phyloP scores from a whole-genome alignment of 2,329 filamentous ascomycete genomes.

The Verticillium tricorpus region DNA sequence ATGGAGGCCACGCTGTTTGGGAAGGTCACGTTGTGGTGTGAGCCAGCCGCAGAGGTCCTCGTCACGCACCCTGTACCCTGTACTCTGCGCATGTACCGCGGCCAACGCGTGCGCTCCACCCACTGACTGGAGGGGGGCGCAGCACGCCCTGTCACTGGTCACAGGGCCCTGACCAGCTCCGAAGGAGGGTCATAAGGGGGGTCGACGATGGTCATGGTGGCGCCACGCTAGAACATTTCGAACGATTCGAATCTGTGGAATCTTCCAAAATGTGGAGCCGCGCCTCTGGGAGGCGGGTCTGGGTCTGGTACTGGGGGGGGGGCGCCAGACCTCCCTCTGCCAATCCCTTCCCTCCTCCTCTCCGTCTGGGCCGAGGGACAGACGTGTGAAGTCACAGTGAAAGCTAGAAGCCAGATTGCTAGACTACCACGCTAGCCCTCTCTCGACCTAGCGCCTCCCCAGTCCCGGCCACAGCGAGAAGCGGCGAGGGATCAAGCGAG shows the following conservation, averaged over 20 bases:
- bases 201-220: background rate
- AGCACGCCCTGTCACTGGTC: background rate
- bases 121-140: background rate
- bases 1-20: background rate
- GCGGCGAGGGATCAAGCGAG: background rate
- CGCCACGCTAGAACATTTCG: conserved; percentile 1
- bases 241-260: background rate
- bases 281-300: background rate
- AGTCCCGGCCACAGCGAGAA: background rate
- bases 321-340: background rate
- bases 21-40: background rate
- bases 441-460: background rate
- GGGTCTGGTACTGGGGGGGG: background rate
- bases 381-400: background rate
- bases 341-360: background rate
- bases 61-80: background rate
- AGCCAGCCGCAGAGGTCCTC: background rate
- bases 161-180: background rate
- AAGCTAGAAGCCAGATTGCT: background rate
- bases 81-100: background rate
- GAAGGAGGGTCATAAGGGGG: background rate
- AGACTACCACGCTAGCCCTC: background rate
- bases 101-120: background rate
- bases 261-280: background rate
- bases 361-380: background rate